A percentile compares a stretch with the other conserved stretches of the same genome.
Evolutionary conservation across 208 protist species (phyloP).

Genomic region (Trypanosoma avium): DNA sequence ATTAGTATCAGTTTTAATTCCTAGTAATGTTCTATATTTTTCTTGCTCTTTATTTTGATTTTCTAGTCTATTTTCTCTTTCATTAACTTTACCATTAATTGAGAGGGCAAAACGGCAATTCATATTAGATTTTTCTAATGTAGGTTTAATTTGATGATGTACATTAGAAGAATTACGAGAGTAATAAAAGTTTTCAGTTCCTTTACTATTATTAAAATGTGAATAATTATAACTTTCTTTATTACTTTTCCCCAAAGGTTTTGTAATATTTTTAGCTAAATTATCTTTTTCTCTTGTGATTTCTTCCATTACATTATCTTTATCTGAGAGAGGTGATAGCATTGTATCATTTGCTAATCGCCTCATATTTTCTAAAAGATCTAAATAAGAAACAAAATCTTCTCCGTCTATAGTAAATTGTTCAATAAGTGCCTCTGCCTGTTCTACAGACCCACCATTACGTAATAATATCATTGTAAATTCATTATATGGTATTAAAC

Average conservation of each 20-base stretch:
- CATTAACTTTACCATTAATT: neutral
- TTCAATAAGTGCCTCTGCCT: slow-evolving; percentile 28
- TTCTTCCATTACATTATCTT: neutral
- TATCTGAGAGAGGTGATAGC: neutral
- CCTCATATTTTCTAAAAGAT: slow-evolving; percentile 11
- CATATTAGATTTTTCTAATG: neutral
- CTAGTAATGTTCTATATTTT: neutral
- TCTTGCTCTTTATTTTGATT: neutral
- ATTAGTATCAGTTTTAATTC: neutral
- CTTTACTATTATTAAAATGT: neutral
- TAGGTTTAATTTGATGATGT: neutral
- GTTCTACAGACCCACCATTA: slow-evolving; percentile 26
- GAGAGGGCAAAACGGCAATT: neutral
- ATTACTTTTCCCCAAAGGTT: neutral
- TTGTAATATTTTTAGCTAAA: neutral
- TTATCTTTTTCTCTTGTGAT: neutral
- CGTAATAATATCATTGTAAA: slow-evolving; percentile 25
- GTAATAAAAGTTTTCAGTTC: neutral
- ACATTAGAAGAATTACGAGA: neutral
- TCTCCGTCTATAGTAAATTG: slow-evolving; percentile 15
- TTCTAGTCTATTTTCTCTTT: neutral
- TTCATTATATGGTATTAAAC: slow-evolving; percentile 16
- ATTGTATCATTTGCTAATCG: slow-evolving; percentile 3
- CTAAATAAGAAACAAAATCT: slow-evolving; percentile 9
- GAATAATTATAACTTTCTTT: neutral